A percentile compares a stretch with the other conserved stretches of the same genome.
These are phyloP conservation scores for Ophiostoma himal-ulmi DNA, from an alignment of 2,329 filamentous ascomycete genomes.

Conservation along the genomic window DNA sequence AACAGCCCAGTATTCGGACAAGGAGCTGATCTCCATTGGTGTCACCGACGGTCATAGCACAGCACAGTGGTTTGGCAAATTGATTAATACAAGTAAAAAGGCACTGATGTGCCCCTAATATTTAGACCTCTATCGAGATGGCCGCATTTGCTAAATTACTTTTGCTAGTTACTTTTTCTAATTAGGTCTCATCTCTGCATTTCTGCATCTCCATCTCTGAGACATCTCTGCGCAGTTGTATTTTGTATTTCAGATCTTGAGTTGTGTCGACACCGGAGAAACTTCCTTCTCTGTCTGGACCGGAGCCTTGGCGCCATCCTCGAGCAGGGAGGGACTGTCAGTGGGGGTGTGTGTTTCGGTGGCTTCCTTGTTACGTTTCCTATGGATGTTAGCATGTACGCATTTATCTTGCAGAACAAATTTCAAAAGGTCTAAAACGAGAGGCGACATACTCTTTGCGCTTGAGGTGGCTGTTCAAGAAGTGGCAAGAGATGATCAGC, in stretches of 20 bases:
- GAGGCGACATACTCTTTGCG: background rate
- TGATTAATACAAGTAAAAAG: background rate
- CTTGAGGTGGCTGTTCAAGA: background rate
- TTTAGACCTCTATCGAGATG: background rate
- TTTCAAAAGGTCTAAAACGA: background rate
- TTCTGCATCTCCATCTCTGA: background rate
- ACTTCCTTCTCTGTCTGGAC: background rate
- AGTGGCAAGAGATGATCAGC: background rate
- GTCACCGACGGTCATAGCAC: background rate
- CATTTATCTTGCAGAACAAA: background rate
- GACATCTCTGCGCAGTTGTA: background rate
- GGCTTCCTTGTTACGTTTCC: background rate
- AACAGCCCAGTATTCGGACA: constrained; percentile 10
- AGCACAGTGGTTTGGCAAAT: background rate
- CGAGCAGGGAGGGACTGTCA: background rate
- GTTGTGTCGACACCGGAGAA: background rate
- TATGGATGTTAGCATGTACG: background rate
- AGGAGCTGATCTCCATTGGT: background rate
- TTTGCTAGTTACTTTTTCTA: background rate
- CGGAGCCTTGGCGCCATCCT: background rate
- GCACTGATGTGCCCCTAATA: background rate
- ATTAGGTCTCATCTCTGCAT: background rate
- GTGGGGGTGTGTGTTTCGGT: background rate
- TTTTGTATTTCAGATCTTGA: background rate
- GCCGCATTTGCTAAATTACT: background rate